Evolutionary conservation across 176 grass and related monocot genomes (phyloP), one percentile per base, ranked within the genome.

Genomic region (Bolboschoenus planiculmis): DNA sequence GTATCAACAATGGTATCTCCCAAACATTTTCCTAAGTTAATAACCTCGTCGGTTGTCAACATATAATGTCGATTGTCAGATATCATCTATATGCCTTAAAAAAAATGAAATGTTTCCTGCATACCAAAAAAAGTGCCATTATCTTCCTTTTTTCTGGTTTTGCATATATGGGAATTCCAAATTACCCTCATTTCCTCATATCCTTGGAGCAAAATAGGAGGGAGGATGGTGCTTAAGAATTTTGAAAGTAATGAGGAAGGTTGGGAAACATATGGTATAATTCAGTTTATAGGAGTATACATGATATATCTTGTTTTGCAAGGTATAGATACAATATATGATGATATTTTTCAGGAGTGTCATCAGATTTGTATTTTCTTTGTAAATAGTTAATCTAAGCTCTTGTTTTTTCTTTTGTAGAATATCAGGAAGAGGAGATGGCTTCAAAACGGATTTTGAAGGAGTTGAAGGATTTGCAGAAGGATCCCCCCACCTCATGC

Each of bases 361-460:
- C 44, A 53, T 53, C 21, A 47, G 10, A 77, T 30, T 70, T 16
- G 36, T 70, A 10, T 40, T 37, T 70, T 39, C 16, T 40, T 39
- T 2, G 7, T 42, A 40, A 70, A 70, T 16, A 70, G 35, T 23
- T 40, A 70, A 42, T 70, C 11, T n/a, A 70, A 11, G 7, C 7
- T 40, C 35, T 30, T 33, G 0, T 76, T 33, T 8, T 75, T 53
- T 50, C 0, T 29, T 76, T 30, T 77, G 72, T 31, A 77, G 72
- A 27, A 33, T 31, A 62, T 63, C 60, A 57, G 46, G 63, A 35
- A 59, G 21, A 74, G 67, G 63, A 84, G 46, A 96, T 96, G 93
- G 93, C 93, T 81, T 96, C 88, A 60, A 96, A 92, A 89, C 90
- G 93, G 85, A 96, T 92, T 86, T 87, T 92, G 82, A 92, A 96